Base-by-base conservation (phyloP, 345 rosid species). In the Populus simonii region DNA sequence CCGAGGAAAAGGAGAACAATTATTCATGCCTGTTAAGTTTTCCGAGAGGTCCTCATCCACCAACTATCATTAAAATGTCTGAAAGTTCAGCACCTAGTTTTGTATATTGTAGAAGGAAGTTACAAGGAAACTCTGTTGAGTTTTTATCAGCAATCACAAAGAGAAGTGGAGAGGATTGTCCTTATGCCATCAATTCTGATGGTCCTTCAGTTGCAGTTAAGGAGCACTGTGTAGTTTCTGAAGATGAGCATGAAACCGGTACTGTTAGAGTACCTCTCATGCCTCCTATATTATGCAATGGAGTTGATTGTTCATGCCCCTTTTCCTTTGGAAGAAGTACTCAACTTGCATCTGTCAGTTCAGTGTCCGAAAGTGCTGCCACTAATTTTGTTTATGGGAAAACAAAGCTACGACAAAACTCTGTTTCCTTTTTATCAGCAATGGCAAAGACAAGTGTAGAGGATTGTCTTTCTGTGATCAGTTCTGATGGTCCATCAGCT, bases 81-180 rank as follows among this genome's bases (percentile, higher is more conserved):
- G 86, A 80, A 80, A 80, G 72, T 69, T 43, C 80, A 74, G 72
- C 57, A 51, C 85, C 85, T 25, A 79, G 75, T 70, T 78, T 81
- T 79, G 99, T 93, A 73, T 92, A 77, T 29, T 39, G 45, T 47
- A 68, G 98, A 83, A 89, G 87, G 87, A 90, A 85, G 53, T 81
- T 72, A 67, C 76, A n/a, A 39, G 77, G 76, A 70, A 79, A 79
- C 36, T 53, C 79, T 77, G 43, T 55, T 70, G 79, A 81, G 72
- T 76, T 76, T 74, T 78, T 73, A 78, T 73, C 87, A 70, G 83
- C 43, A 70, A 73, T 81, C 71, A 74, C 81, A 62, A 87, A 81
- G 87, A 85, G 80, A 82, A 81, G 76, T 33, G 80, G 79, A 51
- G 72, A 72, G 53, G 87, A 81, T 76, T 84, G 75, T 83, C 78